Base-by-base conservation (phyloP, 1,284 basidiomycete genomes). In the Ustilago hordei region DNA sequence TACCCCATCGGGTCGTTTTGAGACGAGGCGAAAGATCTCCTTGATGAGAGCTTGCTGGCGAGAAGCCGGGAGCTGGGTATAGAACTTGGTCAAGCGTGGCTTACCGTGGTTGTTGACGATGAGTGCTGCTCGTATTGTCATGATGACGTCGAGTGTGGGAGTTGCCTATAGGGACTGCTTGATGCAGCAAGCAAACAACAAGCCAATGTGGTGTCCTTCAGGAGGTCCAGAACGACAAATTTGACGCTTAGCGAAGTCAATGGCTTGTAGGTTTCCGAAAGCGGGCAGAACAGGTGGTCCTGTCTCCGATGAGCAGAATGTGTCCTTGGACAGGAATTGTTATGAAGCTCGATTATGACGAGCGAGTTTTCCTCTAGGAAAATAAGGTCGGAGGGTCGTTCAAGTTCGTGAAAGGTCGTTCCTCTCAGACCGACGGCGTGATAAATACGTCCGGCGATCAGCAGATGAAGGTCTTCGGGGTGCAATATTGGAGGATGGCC, bases 71-170 rank as follows among this genome's bases (percentile, higher is more conserved):
- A 85, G 70, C 43, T 78, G 80, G 3, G 85, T 81, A 88, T 97
- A 99, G 90, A 98, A 99, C 87, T 98, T 98, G 79, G 94, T 93
- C 65, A 99, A 88, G 55, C 97, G 92, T 12, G 97, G 91, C 73
- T 96, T 92, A 91, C 91, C 55, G 91, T 95, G 87, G 93, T 95
- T 89, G 93, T 93, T 94, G 64, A 89, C 92, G 81, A 93, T 93
- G 78, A 93, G 89, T 50, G 92, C 92, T 54, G 92, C 93, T 87
- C 95, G 94, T 73, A 97, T 96, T 93, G 96, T 95, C 79, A 82
- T 85, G 8, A 47, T 61, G 55, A 41, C 31, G 45, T 17, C 13
- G 19, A 4, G 15, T 54, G 7, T 54, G 34, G 13, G 45, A 7
- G 50, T 15, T 35, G 13, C 9, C 34, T 35, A 28, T n/a, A 31